phyloP scores from a whole-genome alignment of 768 basidiomycete genomes.

The Amanita rubescens region DNA sequence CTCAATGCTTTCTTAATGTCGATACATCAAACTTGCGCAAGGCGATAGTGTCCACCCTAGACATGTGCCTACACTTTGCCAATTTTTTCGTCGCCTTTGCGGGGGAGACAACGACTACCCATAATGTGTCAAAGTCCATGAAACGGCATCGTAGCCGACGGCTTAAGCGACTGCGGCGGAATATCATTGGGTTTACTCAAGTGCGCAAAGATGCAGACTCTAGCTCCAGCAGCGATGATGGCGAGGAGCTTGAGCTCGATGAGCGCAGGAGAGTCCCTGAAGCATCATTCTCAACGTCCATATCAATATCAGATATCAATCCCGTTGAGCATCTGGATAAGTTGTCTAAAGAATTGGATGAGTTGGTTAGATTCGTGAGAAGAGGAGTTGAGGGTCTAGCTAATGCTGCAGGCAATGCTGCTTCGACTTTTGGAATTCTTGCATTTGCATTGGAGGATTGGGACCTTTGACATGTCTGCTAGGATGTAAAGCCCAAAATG shows the following conservation, averaged over 20 bases:
- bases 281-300: constrained; percentile 32
- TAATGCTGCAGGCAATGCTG: constrained; percentile 44
- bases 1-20: constrained; percentile 47
- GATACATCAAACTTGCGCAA: constrained; percentile 61
- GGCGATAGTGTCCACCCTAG: constrained; percentile 61
- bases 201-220: constrained; percentile 24
- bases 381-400: constrained; percentile 66
- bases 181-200: constrained; percentile 57
- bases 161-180: constrained; percentile 42
- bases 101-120: constrained; percentile 51
- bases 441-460: constrained; percentile 78
- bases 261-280: constrained; percentile 19
- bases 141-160: constrained; percentile 59
- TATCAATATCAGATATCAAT: constrained; percentile 36
- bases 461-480: constrained; percentile 55
- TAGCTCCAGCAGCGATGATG: constrained; percentile 43
- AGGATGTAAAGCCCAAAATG: too few species aligned
- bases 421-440: constrained; percentile 59
- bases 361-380: constrained; percentile 60
- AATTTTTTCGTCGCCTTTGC: constrained; percentile 53
- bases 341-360: constrained; percentile 64
- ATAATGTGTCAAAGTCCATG: constrained; percentile 46
- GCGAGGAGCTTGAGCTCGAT: constrained; percentile 21
- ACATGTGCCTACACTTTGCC: constrained; percentile 67
- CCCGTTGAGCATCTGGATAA: constrained; percentile 48